Evolutionary conservation across 257 asterid species (phyloP), one percentile per base, ranked within the genome.

Genomic region (Euphrasia confusa): DNA sequence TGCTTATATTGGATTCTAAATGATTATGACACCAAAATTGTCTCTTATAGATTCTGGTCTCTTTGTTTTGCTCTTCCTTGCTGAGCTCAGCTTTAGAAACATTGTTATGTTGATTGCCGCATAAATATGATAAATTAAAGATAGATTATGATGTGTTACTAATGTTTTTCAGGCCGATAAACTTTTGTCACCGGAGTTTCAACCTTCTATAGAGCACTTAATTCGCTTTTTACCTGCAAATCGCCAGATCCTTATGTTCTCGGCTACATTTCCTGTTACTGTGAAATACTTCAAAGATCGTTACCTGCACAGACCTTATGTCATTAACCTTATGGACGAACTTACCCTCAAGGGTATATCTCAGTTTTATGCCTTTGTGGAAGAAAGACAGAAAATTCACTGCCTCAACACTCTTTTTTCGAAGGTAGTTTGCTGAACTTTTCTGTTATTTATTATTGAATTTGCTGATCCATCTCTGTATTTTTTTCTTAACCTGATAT

Each of bases 301-400:
- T 56, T 86, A 79, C 79, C 72, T 89, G 69, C 75, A 69, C 21
- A 86, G 67, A 66, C 92, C 97, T 15, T 89, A 89, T 64, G 68
- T 89, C 58, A 89, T 89, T 70, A 89, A 89, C 79, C 88, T 89
- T 45, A 89, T 89, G 97, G 97, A 89, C 70, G 97, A 89, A 81
- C 93, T 89, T 68, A 89, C 96, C 12, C 88, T 89, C 59, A 86
- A 89, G 87, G 95, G 96, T 79, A 82, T 89, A 68, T 86, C 96
- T 21, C 95, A 89, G 71, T 89, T 26, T 66, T 89, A 89, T 79
- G 96, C 94, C 45, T 89, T 89, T 78, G 96, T 89, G 54, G 96
- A 89, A 84, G 96, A 86, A 80, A 82, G 96, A 67, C 96, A 89
- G 79, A 89, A 89, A 78, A 82, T 89, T 58, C 96, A 86, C 70